Percentiles rank a stretch among this genome's conserved stretches.
Evolutionary conservation across 257 asterid genomes (phyloP).

Genomic region (Scutellaria barbata): DNA sequence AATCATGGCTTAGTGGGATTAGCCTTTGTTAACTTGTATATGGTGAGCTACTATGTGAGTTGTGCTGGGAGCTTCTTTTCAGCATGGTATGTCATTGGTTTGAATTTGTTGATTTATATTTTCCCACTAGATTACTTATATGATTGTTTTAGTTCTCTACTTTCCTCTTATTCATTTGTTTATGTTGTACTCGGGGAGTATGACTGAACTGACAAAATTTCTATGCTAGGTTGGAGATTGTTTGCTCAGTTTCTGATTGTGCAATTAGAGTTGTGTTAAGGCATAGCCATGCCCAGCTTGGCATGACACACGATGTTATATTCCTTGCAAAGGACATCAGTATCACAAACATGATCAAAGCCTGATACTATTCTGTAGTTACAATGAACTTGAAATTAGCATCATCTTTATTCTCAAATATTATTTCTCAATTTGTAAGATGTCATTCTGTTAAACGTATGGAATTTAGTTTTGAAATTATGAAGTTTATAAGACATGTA

Average conservation of each 20-base stretch:
- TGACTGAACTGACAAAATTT: not conserved
- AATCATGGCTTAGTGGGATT: conserved; percentile 19
- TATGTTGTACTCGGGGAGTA: not conserved
- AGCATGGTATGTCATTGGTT: conserved; percentile 10
- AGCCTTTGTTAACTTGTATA: conserved; percentile 12
- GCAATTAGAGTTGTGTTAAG: not conserved
- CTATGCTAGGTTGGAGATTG: conserved; percentile 10
- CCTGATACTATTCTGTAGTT: not conserved
- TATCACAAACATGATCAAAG: not conserved
- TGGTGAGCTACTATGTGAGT: not conserved
- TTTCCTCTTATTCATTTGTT: not conserved
- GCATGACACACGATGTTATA: not conserved
- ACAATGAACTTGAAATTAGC: conserved; percentile 11
- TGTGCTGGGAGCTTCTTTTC: not conserved
- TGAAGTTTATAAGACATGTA: conserved; percentile 13
- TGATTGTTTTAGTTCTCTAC: conserved; percentile 9
- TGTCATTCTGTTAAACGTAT: conserved; percentile 2
- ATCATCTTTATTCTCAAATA: not conserved
- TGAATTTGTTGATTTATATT: conserved; percentile 13
- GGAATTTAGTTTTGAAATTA: not conserved
- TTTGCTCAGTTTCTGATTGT: conserved; percentile 4
- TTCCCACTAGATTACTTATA: conserved; percentile 30
- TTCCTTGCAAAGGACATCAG: not conserved
- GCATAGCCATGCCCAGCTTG: not conserved
- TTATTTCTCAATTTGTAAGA: conserved; percentile 8